Percentiles rank a stretch among this genome's conserved stretches.
phyloP scores from a whole-genome alignment of 2,329 filamentous ascomycete species.

The Truncatella angustata region DNA sequence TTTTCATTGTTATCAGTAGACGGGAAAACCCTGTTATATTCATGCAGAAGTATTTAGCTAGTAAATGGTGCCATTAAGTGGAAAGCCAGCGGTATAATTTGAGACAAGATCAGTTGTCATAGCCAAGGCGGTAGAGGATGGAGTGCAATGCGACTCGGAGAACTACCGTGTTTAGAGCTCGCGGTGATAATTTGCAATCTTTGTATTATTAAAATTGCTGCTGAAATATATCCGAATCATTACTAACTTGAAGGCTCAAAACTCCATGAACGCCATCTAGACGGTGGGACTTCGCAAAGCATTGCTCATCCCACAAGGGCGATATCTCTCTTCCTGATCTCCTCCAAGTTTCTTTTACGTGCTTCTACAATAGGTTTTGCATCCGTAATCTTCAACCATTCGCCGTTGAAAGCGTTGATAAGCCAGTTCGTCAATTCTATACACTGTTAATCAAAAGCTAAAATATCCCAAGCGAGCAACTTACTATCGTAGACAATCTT shows the following conservation, averaged over 20 bases:
- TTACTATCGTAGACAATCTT: conserved; percentile 88
- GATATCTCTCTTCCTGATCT: conserved; percentile 17
- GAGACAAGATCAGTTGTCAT: too few relatives aligned
- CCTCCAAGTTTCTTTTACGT: conserved; percentile 17
- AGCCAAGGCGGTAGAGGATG: too few relatives aligned
- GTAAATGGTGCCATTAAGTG: too few relatives aligned
- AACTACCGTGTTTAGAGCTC: too few relatives aligned
- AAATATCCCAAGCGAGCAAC: conserved; percentile 34
- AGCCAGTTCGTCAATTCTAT: conserved; percentile 84
- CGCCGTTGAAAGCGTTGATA: conserved; percentile 95
- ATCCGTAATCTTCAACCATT: conserved; percentile 69
- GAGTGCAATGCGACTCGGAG: too few relatives aligned
- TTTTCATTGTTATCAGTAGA: too few relatives aligned
- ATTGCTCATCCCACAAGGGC: background rate
- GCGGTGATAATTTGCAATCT: too few relatives aligned
- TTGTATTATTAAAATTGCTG: background rate
- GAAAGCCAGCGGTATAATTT: too few relatives aligned
- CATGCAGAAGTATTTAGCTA: too few relatives aligned
- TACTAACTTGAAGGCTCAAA: background rate
- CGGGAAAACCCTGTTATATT: too few relatives aligned
- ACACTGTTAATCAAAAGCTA: conserved; percentile 27
- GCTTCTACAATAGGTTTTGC: conserved; percentile 40
- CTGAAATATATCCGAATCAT: background rate
- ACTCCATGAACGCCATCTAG: background rate
- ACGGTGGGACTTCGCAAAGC: background rate